Evolutionary conservation across 805 yeast genomes (phyloP).

Genomic region (Huiozyma sinensis): DNA sequence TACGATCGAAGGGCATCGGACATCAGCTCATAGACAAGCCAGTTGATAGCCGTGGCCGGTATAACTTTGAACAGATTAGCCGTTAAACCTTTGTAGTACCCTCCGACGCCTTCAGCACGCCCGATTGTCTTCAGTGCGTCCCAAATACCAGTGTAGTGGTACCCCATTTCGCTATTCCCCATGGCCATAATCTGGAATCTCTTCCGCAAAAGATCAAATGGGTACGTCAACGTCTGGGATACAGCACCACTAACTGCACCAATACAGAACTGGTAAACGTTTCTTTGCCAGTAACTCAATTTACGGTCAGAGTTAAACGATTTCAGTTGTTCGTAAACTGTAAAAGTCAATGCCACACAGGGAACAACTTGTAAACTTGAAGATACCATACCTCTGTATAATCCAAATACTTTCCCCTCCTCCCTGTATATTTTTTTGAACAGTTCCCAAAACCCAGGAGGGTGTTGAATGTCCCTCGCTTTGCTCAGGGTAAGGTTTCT

Average conservation of each 20-base stretch:
- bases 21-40: constrained; percentile 74
- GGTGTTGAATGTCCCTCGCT: constrained; percentile 29
- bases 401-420: constrained; percentile 75
- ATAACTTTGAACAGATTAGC: constrained; percentile 74
- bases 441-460: constrained; percentile 64
- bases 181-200: constrained; percentile 85
- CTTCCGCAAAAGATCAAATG: constrained; percentile 79
- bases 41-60: constrained; percentile 92
- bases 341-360: constrained; percentile 85
- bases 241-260: constrained; percentile 86
- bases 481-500: constrained; percentile 34
- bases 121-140: constrained; percentile 68
- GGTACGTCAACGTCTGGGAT: constrained; percentile 85
- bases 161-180: constrained; percentile 64
- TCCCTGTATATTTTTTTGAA: constrained; percentile 46
- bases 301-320: constrained; percentile 29
- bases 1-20: constrained; percentile 2
- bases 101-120: constrained; percentile 56
- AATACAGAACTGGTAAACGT: constrained; percentile 48
- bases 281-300: constrained; percentile 20
- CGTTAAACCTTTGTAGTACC: constrained; percentile 77
- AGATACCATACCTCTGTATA: constrained; percentile 82
- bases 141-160: constrained; percentile 62
- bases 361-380: constrained; percentile 93
- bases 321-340: constrained; percentile 74